A percentile compares a stretch with the other conserved stretches of the same genome.
Conservation (phyloP, 352 stramenopile genomes). For the Thraustotheca clavata region DNA sequence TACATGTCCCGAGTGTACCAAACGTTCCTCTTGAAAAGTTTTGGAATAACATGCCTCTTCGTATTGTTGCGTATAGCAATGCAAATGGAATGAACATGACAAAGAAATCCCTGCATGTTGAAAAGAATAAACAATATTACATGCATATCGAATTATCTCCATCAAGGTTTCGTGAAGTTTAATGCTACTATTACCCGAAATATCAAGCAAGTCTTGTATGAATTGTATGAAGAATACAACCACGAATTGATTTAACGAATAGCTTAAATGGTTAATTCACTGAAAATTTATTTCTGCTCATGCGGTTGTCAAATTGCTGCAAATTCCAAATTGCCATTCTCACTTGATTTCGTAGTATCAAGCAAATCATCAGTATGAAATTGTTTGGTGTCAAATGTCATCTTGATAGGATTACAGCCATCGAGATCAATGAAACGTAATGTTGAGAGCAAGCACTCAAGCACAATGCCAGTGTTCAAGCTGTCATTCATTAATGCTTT, state of each 20-base stretch:
- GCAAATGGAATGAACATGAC: not conserved
- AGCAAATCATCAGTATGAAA: too few species aligned
- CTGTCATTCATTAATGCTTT: not conserved
- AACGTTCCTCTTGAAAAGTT: conserved; percentile 38
- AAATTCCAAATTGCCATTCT: too few species aligned
- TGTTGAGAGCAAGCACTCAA: not conserved
- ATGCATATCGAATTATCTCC: conserved; percentile 15
- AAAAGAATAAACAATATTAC: conserved; percentile 19
- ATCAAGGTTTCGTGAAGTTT: not conserved
- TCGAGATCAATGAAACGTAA: not conserved
- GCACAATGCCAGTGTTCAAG: not conserved
- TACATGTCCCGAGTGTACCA: conserved; percentile 42
- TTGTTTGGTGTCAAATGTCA: too few species aligned
- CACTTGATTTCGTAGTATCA: too few species aligned
- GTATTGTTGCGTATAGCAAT: conserved; percentile 45
- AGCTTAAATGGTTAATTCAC: too few species aligned
- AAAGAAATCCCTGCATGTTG: conserved; percentile 7
- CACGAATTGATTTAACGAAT: too few species aligned
- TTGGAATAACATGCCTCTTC: conserved; percentile 54
- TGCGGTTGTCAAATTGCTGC: too few species aligned
- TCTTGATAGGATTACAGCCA: too few species aligned
- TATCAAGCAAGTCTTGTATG: too few species aligned
- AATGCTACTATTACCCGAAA: not conserved
- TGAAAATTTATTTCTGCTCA: too few species aligned
- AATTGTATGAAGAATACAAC: too few species aligned